Evolutionary conservation across 805 yeast genomes (phyloP).

Genomic region (Candida silvicultrix): DNA sequence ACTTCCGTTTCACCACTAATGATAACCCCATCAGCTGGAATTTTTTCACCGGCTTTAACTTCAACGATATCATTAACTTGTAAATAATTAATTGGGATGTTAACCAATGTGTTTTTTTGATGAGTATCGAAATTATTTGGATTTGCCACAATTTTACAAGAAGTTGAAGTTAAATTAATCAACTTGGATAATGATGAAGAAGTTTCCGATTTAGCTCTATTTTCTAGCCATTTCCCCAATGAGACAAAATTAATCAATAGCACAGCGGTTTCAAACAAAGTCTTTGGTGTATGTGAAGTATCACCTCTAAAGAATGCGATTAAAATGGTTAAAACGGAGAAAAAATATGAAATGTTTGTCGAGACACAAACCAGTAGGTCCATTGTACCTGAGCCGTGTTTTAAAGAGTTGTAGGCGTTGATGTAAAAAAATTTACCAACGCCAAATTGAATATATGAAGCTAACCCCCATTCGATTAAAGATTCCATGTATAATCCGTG

Average conservation of each 20-base stretch:
- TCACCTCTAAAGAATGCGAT: constrained; percentile 38
- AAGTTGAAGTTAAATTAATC: constrained; percentile 73
- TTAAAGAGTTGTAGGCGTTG: constrained; percentile 58
- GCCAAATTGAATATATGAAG: constrained; percentile 50
- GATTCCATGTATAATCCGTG: constrained; percentile 64
- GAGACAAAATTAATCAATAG: constrained; percentile 83
- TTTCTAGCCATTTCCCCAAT: constrained; percentile 87
- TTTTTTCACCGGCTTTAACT: constrained; percentile 77
- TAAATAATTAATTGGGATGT: constrained; percentile 67
- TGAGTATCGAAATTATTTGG: constrained; percentile 15
- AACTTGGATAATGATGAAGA: constrained; percentile 81
- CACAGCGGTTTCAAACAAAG: constrained; percentile 78
- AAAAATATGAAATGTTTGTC: constrained; percentile 69
- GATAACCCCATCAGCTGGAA: constrained; percentile 89
- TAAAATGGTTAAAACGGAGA: constrained; percentile 61
- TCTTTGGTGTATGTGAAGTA: constrained; percentile 46
- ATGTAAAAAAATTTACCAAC: constrained; percentile 65
- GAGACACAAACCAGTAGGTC: constrained; percentile 84
- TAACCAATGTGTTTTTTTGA: constrained; percentile 27
- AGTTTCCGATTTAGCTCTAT: constrained; percentile 89
- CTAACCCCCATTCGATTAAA: constrained; percentile 49
- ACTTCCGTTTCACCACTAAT: constrained; percentile 74
- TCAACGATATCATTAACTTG: constrained; percentile 74
- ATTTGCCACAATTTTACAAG: constrained; percentile 58
- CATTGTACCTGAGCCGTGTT: constrained; percentile 79